Conservation (phyloP, 345 rosid species). For the Nephelium lappaceum region DNA sequence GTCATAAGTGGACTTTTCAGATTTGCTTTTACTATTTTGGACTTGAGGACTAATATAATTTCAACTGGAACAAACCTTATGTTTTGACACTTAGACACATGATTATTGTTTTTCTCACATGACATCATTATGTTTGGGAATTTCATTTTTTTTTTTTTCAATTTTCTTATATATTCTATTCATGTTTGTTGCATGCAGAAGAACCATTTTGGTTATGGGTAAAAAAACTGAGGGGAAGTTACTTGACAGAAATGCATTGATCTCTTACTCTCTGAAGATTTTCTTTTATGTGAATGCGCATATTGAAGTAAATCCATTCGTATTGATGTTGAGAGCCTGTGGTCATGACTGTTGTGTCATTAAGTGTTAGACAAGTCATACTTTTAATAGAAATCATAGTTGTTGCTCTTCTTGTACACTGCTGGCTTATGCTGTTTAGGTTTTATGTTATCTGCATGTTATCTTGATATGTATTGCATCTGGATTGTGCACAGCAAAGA, state of each 20-base stretch:
- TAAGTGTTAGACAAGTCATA: background rate
- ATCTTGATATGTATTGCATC: background rate
- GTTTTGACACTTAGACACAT: background rate
- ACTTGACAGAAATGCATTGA: background rate
- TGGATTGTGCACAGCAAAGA: background rate
- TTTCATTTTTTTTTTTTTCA: background rate
- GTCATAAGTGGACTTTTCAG: background rate
- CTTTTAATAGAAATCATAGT: background rate
- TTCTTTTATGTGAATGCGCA: background rate
- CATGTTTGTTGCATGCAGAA: slow-evolving; percentile 1
- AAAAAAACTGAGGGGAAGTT: background rate
- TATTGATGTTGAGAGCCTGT: background rate
- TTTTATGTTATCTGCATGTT: background rate
- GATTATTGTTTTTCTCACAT: background rate
- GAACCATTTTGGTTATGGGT: background rate
- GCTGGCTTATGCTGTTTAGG: background rate
- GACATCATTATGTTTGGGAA: background rate
- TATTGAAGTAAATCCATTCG: background rate
- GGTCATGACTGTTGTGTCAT: background rate
- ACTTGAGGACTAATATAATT: background rate
- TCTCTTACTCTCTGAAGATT: background rate
- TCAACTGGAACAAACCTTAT: background rate
- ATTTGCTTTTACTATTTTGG: background rate
- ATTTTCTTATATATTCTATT: background rate
- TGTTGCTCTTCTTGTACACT: background rate